Conservation (phyloP, 495 filamentous ascomycete species). For the Penicillium goetzii region DNA sequence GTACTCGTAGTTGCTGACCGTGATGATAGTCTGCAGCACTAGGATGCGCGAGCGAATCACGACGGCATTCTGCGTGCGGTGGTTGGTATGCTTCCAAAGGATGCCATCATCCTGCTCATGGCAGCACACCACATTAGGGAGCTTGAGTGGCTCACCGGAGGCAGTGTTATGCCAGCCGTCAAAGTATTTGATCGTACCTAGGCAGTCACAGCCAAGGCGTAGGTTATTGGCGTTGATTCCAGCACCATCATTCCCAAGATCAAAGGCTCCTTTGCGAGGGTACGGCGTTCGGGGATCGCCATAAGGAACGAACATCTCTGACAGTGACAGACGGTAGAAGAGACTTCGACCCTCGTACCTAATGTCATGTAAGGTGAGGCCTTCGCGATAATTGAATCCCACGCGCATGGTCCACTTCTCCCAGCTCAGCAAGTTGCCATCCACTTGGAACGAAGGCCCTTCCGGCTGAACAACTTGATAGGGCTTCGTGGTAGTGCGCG, state of each 20-base stretch:
- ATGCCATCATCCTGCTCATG: conserved; percentile 72
- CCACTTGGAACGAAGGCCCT: conserved; percentile 66
- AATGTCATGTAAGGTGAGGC: conserved; percentile 65
- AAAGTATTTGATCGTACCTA: conserved; percentile 68
- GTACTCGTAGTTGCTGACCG: conserved; percentile 84
- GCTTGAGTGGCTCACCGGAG: conserved; percentile 52
- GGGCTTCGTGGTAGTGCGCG: conserved; percentile 69
- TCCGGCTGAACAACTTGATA: conserved; percentile 77
- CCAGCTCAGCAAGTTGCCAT: conserved; percentile 55
- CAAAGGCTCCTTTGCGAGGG: conserved; percentile 70
- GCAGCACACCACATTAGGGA: conserved; percentile 63
- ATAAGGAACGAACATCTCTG: conserved; percentile 77
- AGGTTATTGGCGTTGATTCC: conserved; percentile 71
- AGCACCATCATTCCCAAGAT: conserved; percentile 68
- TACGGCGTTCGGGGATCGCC: conserved; percentile 66
- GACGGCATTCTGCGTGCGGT: conserved; percentile 60
- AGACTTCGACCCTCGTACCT: conserved; percentile 67
- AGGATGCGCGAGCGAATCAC: conserved; percentile 60
- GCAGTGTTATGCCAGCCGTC: conserved; percentile 57
- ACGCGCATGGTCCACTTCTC: conserved; percentile 71
- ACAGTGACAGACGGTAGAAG: conserved; percentile 70
- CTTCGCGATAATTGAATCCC: conserved; percentile 67
- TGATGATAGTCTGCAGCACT: conserved; percentile 75
- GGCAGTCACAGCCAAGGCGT: conserved; percentile 60
- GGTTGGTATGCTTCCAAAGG: conserved; percentile 72